Base-by-base conservation (phyloP, 129 eudicot genomes). In the Erigeron canadensis region DNA sequence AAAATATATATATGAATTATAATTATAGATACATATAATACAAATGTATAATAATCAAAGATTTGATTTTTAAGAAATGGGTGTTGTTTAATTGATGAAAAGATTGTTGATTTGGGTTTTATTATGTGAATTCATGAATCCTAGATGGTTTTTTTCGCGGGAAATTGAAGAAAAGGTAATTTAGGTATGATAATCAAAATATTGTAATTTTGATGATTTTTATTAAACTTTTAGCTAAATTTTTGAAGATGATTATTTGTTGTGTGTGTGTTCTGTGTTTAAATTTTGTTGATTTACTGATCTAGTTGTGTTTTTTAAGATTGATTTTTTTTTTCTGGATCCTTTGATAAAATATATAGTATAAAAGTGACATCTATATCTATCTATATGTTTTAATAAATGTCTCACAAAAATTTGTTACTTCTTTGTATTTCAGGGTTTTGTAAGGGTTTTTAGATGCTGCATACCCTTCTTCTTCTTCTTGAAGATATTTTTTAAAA, bases 381-480 rank as follows among this genome's bases (percentile, higher is more conserved):
- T 9, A 67, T 63, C 56, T 9, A 67, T 63, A 47, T 73, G 67
- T 69, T 48, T 56, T 50, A 7, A 51, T 65, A 53, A 70, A 70
- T 63, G 77, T 15, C 77, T 71, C 43, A 28, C 3, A 16, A 77
- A 18, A 12, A 62, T 59, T 67, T 67, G n/a, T 50, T 19, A 43
- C 4, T 15, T 21, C 38, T 54, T 58, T 19, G 58, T 8, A 18
- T 13, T 41, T 34, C 57, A 83, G 83, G 85, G 83, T 80, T 86
- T 82, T 80, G 64, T 47, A 66, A 80, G 91, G 87, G 81, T 83
- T 86, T 74, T 81, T 57, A 73, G 67, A 58, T 67, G 51, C 44
- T 41, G 13, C 8, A 10, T 16, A 64, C 43, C 61, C 12, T 58
- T 76, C 39, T 38, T 47, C 37, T 56, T 47, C 37, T 56, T 58